Evolutionary conservation across 2,329 filamentous ascomycete species (phyloP), one percentile per base, ranked within the genome.

Genomic region (Boeremia exigua): DNA sequence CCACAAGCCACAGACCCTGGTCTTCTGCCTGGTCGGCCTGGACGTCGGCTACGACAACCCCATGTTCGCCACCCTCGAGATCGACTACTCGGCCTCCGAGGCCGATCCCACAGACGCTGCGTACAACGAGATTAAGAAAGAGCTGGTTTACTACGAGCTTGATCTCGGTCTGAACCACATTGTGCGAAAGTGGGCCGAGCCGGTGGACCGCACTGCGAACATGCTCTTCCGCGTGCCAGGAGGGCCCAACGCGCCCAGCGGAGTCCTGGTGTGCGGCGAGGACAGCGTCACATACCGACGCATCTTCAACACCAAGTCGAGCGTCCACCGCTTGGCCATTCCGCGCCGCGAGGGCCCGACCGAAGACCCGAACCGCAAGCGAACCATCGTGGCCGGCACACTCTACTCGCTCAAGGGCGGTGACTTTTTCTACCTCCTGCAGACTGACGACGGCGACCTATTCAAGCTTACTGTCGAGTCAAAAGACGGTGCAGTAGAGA

Each of bases 11-110:
- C 92, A 94, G 58, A 94, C 94, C 1, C 79, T 99, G 45, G 93
- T 98, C 23, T 91, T 96, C 66, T 90, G 91, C 28, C 82, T 98
- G 68, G 89, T 91, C 23, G 91, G 92, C 1, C 80, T 99, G 38
- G 96, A 99, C 73, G 94, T 97, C 28, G 95, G 94, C 33, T 99
- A 98, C 75, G 91, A 96, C 59, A 97, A 99, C 73, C 95, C 95
- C 3, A 89, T 98, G 38, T 99, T 99, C 72, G 96, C 95, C 9
- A 90, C 92, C 0, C 83, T 99, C 7, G 96, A 99, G 76, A 86
- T 96, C 23, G 93, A 99, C 70, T 98, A 96, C 74, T 88, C 88
- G 1, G 92, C 96, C 70, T 87, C 88, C 3, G 96, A 99, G 70
- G 90, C 95, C 75, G 96, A 99, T 73, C 87, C 92, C 0, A 91